Evolutionary conservation across 116 monocot species (phyloP).

Genomic region (Trichopus zeylanicus): DNA sequence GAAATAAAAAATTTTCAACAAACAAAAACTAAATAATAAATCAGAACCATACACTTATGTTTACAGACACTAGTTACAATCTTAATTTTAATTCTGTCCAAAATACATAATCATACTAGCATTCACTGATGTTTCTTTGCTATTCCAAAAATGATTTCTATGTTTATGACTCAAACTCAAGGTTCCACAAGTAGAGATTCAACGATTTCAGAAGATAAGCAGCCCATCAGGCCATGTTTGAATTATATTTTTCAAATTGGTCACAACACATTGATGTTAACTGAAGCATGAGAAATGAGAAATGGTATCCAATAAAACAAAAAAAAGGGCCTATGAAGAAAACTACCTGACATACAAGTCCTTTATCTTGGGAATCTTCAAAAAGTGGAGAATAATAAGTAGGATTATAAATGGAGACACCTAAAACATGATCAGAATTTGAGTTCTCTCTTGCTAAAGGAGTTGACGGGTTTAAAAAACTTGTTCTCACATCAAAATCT

Average conservation of each 20-base stretch:
- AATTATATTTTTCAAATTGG: not conserved
- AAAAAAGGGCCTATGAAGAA: not conserved
- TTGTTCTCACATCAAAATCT: constrained; percentile 52
- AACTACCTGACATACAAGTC: constrained; percentile 22
- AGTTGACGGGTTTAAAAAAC: constrained; percentile 55
- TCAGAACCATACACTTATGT: not conserved
- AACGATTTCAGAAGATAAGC: not conserved
- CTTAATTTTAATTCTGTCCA: no score
- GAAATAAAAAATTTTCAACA: not conserved
- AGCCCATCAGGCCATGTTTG: not conserved
- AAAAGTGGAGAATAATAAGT: constrained; percentile 76
- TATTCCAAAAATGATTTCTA: no score
- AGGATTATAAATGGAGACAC: constrained; percentile 79
- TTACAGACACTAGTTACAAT: not conserved
- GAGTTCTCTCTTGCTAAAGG: constrained; percentile 40
- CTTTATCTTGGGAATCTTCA: constrained; percentile 51
- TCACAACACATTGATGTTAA: not conserved
- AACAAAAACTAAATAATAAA: not conserved
- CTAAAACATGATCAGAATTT: constrained; percentile 45
- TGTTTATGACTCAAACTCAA: not conserved
- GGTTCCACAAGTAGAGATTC: not conserved
- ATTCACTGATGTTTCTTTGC: no score
- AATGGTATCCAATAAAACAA: not conserved
- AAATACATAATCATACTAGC: no score
- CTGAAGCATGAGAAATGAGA: not conserved